Evolutionary conservation across 108 stramenopile species (phyloP), one percentile per base, ranked within the genome.

Genomic region (Chaetoceros tenuissimus): DNA sequence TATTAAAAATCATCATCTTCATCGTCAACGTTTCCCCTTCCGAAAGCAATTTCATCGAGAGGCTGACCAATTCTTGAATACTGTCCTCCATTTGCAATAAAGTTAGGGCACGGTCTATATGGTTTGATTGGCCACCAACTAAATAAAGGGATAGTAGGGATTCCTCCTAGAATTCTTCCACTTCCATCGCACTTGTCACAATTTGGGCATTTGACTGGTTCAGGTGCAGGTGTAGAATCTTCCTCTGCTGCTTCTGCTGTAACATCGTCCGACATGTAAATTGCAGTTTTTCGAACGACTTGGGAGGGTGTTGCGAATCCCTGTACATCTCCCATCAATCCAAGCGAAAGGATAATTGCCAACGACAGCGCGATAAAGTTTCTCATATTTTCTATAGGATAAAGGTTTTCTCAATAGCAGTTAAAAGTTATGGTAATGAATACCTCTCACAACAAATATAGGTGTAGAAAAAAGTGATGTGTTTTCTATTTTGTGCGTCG

Each of bases 71-170:
- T 75, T 49, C 88, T 57, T 22, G 70, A 45, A 57, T 90, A 90
- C 3, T 58, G 45, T 46, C 84, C 88, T 23, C 88, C 88, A 10
- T 67, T 46, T 17, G 84, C 84, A 17, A 89, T 78, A 48, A 92
- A 91, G 40, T 87, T 85, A 2, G 93, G 89, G 57, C 89, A 94
- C 1, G 93, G 93, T 30, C 89, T 70, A 58, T 92, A 94, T 2
- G 89, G 84, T 59, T 94, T 94, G 60, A 94, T 83, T 3, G 93
- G 93, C 73, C 82, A 85, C 87, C 85, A 91, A 29, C 68, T 69
- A 7, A 92, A 47, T n/a, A n/a, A n/a, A n/a, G n/a, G n/a, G 13
- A 94, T 67, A 3, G 59, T 69, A 24, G 76, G 84, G 29, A 94
- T 82, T 3, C 89, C 93, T 3, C 93, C 89, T 13, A 73, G 51